Evolutionary conservation across 495 filamentous ascomycete genomes (phyloP), one percentile per base, ranked within the genome.

Genomic region (Letharia lupina): DNA sequence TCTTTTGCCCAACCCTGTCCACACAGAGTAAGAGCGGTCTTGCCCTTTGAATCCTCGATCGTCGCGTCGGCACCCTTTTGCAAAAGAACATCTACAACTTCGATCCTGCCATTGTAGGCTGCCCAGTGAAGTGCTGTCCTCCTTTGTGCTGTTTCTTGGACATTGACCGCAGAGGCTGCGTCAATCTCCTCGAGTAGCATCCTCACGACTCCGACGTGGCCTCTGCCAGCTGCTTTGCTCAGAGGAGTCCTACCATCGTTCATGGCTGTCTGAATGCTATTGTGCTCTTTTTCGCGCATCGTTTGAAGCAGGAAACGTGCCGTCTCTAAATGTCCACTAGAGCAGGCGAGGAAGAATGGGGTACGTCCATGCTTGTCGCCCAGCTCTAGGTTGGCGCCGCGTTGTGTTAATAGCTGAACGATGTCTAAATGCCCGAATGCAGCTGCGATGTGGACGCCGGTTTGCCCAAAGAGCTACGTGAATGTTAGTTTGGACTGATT

Each of bases 61-160:
- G 59, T 61, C 10, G 59, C 39, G 41, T 61, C 59, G 20, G 59
- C 59, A 42, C 59, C 39, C 12, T 61, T 42, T 3, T 28, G 11
- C n/a, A 61, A 44, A 2, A 61, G 23, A 31, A 61, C 20, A 18
- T 61, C 39, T 13, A 61, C 59, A 20, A 61, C 59, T 61, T 41
- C 59, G 23, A n/a, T 33, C 28, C 59, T 42, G n/a, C 59, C 59
- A 44, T 44, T 61, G n/a, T 61, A 61, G 20, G 59, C 59, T 44
- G 59, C 59, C 59, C 59, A 61, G 39, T 61, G 59, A 28, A 61
- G 23, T 61, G 59, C 39, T 13, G 59, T 61, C 31, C 59, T 42
- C 39, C 6, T 61, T 20, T 31, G 20, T 20, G 11, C 23, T 23
- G 59, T 61, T 44, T 61, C 59, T 15, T 28, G 59, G 12, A 20